Conservation (phyloP, 1,139 yeast genomes). For the Trichomonascaceae sp. region DNA sequence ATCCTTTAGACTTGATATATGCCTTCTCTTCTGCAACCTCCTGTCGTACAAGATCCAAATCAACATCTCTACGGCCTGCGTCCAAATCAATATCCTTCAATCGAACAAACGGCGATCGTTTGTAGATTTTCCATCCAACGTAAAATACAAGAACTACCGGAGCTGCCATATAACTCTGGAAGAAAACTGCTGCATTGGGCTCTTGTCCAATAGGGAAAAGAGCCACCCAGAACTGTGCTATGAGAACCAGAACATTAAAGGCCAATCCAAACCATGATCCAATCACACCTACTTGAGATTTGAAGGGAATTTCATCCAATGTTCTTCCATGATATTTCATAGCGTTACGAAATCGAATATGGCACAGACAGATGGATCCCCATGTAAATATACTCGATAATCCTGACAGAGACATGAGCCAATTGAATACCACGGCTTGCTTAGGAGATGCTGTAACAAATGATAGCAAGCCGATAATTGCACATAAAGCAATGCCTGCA, state of each 20-base stretch:
- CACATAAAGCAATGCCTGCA: slow-evolving; percentile 54
- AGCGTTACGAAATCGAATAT: slow-evolving; percentile 73
- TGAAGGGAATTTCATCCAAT: slow-evolving; percentile 60
- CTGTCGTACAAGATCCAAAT: slow-evolving; percentile 45
- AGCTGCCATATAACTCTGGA: slow-evolving; percentile 49
- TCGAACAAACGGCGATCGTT: slow-evolving; percentile 38
- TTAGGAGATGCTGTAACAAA: slow-evolving; percentile 67
- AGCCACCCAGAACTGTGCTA: slow-evolving; percentile 81
- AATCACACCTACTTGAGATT: slow-evolving; percentile 58
- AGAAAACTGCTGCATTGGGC: slow-evolving; percentile 39
- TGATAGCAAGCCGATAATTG: slow-evolving; percentile 59
- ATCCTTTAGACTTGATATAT: slow-evolving; percentile 30
- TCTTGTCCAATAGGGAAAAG: slow-evolving; percentile 51
- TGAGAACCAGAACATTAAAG: slow-evolving; percentile 56
- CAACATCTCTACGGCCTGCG: slow-evolving; percentile 50
- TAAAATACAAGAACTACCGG: slow-evolving; percentile 46
- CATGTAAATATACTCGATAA: slow-evolving; percentile 76
- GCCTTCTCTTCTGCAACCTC: slow-evolving; percentile 44
- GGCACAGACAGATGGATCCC: slow-evolving; percentile 72
- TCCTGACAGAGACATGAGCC: slow-evolving; percentile 79
- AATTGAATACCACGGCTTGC: slow-evolving; percentile 61
- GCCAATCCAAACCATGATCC: slow-evolving; percentile 67
- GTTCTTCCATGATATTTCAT: slow-evolving; percentile 59
- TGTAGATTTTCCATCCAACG: slow-evolving; percentile 46
- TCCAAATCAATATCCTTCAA: slow-evolving; percentile 39